phyloP scores from a whole-genome alignment of 192 early-diverging fungal genomes.

The Coemansia sp. region DNA sequence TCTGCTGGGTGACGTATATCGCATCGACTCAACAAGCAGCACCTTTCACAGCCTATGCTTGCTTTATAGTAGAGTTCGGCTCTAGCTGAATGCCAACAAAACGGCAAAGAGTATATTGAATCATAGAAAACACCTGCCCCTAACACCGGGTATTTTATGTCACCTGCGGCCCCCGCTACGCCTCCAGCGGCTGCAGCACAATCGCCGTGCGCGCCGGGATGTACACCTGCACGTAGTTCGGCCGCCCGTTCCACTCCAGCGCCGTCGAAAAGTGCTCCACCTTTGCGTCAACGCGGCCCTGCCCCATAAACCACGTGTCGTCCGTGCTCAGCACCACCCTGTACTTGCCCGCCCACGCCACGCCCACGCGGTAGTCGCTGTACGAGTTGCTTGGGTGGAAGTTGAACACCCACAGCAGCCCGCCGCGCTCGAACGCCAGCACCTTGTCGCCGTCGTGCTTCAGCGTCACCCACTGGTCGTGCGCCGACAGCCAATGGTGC shows the following conservation, averaged over 20 bases:
- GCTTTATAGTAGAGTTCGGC: too few species aligned
- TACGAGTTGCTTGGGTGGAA: slow-evolving; percentile 85
- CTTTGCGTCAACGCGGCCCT: slow-evolving; percentile 65
- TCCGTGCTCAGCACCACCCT: slow-evolving; percentile 78
- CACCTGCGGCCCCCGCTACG: too few species aligned
- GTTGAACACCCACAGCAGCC: slow-evolving; percentile 92
- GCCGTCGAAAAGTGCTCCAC: slow-evolving; percentile 70
- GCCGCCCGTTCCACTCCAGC: slow-evolving; percentile 67
- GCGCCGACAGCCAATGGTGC: slow-evolving; percentile 67
- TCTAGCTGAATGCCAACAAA: too few species aligned
- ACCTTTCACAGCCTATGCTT: too few species aligned
- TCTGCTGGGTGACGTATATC: too few species aligned
- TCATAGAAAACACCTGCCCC: too few species aligned
- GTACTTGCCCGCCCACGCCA: slow-evolving; percentile 68
- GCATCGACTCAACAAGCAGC: too few species aligned
- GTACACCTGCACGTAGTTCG: slow-evolving; percentile 80
- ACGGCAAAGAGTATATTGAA: too few species aligned
- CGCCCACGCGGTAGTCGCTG: slow-evolving; percentile 85
- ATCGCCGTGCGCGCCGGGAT: slow-evolving; percentile 72
- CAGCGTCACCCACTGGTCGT: slow-evolving; percentile 79
- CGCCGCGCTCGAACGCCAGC: slow-evolving; percentile 87
- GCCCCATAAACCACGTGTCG: slow-evolving; percentile 72
- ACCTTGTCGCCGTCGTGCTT: slow-evolving; percentile 94
- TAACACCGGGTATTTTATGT: too few species aligned
- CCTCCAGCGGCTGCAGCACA: slow-evolving; percentile 45